Percentiles rank a stretch among this genome's conserved stretches.
phyloP scores from a whole-genome alignment of 2,329 filamentous ascomycete species.

The Sclerotinia glacialis region DNA sequence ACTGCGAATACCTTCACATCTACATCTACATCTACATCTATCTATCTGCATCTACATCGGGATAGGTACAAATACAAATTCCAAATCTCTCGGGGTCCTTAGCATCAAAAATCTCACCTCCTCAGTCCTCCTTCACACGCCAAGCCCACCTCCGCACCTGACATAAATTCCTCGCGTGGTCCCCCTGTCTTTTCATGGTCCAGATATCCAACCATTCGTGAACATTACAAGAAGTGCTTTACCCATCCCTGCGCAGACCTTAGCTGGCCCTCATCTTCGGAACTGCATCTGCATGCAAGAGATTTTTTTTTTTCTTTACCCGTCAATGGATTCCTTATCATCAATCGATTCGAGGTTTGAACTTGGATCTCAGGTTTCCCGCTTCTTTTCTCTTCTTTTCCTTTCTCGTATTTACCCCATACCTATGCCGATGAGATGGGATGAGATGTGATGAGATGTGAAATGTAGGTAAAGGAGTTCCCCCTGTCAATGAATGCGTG shows the following conservation, averaged over 20 bases:
- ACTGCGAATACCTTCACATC: background rate
- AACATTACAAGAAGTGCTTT: background rate
- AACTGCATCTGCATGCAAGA: conserved; percentile 9
- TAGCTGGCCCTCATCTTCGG: conserved; percentile 10
- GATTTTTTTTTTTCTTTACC: conserved; percentile 2
- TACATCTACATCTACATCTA: too few species aligned
- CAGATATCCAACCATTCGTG: background rate
- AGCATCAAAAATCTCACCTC: background rate
- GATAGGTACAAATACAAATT: background rate
- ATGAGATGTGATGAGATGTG: too few species aligned
- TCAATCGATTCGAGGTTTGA: background rate
- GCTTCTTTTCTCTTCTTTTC: background rate
- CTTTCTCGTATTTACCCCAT: background rate
- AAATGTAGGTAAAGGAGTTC: background rate
- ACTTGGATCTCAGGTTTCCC: background rate
- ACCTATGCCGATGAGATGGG: too few species aligned
- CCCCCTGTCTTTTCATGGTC: conserved; percentile 10
- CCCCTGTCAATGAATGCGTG: background rate
- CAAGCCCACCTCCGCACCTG: conserved; percentile 8
- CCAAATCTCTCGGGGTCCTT: background rate
- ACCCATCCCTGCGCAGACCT: background rate
- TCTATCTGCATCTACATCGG: too few species aligned
- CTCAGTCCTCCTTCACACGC: too few species aligned
- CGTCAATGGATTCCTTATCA: conserved; percentile 12
- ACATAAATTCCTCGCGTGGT: conserved; percentile 14